Conservation (phyloP, 1,284 basidiomycete genomes). For the Malassezia restricta region DNA sequence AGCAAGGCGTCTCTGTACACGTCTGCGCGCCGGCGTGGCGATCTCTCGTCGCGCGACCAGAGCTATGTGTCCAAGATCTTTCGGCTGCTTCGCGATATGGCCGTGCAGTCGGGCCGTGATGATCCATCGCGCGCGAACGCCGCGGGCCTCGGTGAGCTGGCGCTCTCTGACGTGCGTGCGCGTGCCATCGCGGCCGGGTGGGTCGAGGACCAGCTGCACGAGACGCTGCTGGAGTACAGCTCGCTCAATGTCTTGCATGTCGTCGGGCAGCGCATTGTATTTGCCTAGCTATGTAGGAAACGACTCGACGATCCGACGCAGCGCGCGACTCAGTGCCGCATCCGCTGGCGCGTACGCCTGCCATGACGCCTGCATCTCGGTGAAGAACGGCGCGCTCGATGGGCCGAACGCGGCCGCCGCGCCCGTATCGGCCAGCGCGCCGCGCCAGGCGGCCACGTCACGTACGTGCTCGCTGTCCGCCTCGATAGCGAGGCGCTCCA, state of each 20-base stretch:
- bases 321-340: neutral
- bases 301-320: conserved; percentile 4
- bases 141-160: conserved; percentile 16
- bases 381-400: conserved; percentile 10
- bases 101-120: conserved; percentile 15
- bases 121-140: neutral
- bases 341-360: conserved; percentile 5
- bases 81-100: conserved; percentile 39
- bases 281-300: conserved; percentile 18
- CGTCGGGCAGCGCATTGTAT: conserved; percentile 21
- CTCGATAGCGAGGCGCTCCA: conserved; percentile 6
- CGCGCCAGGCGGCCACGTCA: conserved; percentile 6
- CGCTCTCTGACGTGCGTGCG: conserved; percentile 23
- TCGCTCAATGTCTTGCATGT: conserved; percentile 24
- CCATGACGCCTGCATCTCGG: conserved; percentile 11
- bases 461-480: conserved; percentile 10
- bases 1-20: conserved; percentile 68
- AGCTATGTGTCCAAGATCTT: conserved; percentile 37
- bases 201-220: conserved; percentile 28
- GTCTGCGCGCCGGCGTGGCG: conserved; percentile 11
- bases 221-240: conserved; percentile 25
- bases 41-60: conserved; percentile 19
- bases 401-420: conserved; percentile 8
- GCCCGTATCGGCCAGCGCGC: conserved; percentile 8
- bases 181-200: conserved; percentile 27